Percentiles rank a stretch among this genome's conserved stretches.
phyloP scores from a whole-genome alignment of 2,329 filamentous ascomycete species.

The Colletotrichum acutatum region DNA sequence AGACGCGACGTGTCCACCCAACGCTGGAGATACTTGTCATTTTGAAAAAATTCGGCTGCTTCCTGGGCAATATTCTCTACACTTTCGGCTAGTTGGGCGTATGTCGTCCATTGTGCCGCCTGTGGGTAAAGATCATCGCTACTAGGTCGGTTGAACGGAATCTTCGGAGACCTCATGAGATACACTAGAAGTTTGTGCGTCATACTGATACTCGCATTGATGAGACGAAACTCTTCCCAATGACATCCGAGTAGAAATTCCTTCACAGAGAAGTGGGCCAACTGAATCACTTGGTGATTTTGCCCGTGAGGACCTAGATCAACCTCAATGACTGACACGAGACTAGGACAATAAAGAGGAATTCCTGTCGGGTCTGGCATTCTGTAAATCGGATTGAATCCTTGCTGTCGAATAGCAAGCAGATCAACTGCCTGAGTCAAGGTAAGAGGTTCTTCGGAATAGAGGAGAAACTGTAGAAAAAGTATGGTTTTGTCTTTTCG shows the following conservation, averaged over 20 bases:
- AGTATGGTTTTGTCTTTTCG: constrained; percentile 34
- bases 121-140: too few species aligned
- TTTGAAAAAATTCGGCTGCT: not conserved
- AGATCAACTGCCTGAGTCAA: constrained; percentile 38
- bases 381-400: constrained; percentile 31
- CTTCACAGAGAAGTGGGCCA: constrained; percentile 42
- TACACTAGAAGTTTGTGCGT: not conserved
- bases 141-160: too few species aligned
- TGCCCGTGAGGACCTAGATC: too few species aligned
- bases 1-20: too few species aligned
- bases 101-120: not conserved
- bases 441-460: constrained; percentile 33
- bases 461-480: constrained; percentile 39
- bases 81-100: not conserved
- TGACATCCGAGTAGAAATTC: constrained; percentile 37
- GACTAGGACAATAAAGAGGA: constrained; percentile 34
- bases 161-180: too few species aligned
- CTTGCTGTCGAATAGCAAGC: constrained; percentile 35
- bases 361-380: constrained; percentile 1
- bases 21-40: too few species aligned
- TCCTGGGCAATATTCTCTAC: too few species aligned
- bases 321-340: constrained; percentile 34
- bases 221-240: not conserved
- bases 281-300: too few species aligned
- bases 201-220: not conserved